Evolutionary conservation across 192 early-diverging fungal genomes (phyloP).

Genomic region (Podila minutissima): DNA sequence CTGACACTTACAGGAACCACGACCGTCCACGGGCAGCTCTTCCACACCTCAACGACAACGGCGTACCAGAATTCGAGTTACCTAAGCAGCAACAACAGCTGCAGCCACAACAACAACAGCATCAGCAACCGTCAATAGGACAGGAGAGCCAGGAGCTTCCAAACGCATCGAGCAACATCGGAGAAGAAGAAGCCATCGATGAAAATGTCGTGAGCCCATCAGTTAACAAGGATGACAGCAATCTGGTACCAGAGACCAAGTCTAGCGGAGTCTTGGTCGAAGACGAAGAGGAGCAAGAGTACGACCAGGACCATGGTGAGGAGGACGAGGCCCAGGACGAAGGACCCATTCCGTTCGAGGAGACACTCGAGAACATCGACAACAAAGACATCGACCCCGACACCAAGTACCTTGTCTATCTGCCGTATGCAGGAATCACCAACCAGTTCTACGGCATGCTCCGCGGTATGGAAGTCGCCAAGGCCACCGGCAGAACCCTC

Average conservation of each 20-base stretch:
- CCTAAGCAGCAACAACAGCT: background rate
- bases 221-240: background rate
- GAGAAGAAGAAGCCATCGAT: background rate
- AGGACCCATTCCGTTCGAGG: slow-evolving; percentile 16
- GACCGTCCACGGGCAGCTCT: slow-evolving; percentile 36
- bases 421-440: slow-evolving; percentile 50
- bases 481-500: slow-evolving; percentile 25
- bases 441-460: slow-evolving; percentile 53
- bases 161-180: background rate
- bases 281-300: slow-evolving; percentile 4
- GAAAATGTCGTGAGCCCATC: slow-evolving; percentile 14
- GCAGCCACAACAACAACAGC: slow-evolving; percentile 11
- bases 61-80: background rate
- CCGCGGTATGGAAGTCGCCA: slow-evolving; percentile 47
- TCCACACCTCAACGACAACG: slow-evolving; percentile 26
- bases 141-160: background rate
- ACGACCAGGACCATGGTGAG: background rate
- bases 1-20: slow-evolving; percentile 19
- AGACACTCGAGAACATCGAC: slow-evolving; percentile 14
- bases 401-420: slow-evolving; percentile 40
- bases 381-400: background rate
- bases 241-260: background rate
- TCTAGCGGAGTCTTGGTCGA: background rate
- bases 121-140: background rate
- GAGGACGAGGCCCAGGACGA: background rate